These are phyloP conservation scores for Trametopsis cervina DNA, from an alignment of 768 basidiomycete species.

Conservation along the genomic window DNA sequence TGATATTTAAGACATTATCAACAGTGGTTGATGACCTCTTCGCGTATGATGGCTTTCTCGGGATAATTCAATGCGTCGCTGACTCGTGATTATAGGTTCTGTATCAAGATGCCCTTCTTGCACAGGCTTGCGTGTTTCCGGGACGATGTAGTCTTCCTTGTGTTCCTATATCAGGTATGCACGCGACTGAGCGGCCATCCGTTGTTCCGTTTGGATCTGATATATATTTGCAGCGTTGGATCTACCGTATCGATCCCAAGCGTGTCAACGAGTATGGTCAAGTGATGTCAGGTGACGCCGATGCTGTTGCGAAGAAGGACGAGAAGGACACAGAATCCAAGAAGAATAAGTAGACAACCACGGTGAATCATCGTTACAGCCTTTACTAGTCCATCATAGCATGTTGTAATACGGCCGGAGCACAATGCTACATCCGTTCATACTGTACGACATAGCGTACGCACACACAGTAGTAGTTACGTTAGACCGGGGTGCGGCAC, in stretches of 20 bases:
- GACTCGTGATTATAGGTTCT: slow-evolving; percentile 48
- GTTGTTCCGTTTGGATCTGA: slow-evolving; percentile 13
- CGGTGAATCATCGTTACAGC: slow-evolving; percentile 11
- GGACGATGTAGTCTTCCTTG: slow-evolving; percentile 85
- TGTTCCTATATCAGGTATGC: slow-evolving; percentile 87
- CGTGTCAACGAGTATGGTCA: slow-evolving; percentile 97
- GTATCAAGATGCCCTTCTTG: slow-evolving; percentile 94
- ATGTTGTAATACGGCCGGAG: slow-evolving; percentile 12
- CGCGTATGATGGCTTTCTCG: slow-evolving; percentile 44
- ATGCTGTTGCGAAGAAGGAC: slow-evolving; percentile 28
- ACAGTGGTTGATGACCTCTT: slow-evolving; percentile 92
- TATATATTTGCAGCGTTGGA: slow-evolving; percentile 66
- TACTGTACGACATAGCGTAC: no score
- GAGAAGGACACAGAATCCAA: slow-evolving; percentile 25
- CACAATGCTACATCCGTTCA: background rate
- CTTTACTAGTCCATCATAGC: no score
- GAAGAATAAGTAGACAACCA: slow-evolving; percentile 26
- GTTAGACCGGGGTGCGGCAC: no score
- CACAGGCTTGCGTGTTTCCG: slow-evolving; percentile 89
- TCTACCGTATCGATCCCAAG: slow-evolving; percentile 92
- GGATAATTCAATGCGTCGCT: background rate
- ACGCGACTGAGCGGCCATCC: background rate
- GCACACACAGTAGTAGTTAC: no score
- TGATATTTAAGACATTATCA: slow-evolving; percentile 92
- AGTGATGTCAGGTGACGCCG: slow-evolving; percentile 49